A percentile compares a stretch with the other conserved stretches of the same genome.
Evolutionary conservation across 306 rosid genomes (phyloP).

Genomic region (Cucurbita ficifolia): DNA sequence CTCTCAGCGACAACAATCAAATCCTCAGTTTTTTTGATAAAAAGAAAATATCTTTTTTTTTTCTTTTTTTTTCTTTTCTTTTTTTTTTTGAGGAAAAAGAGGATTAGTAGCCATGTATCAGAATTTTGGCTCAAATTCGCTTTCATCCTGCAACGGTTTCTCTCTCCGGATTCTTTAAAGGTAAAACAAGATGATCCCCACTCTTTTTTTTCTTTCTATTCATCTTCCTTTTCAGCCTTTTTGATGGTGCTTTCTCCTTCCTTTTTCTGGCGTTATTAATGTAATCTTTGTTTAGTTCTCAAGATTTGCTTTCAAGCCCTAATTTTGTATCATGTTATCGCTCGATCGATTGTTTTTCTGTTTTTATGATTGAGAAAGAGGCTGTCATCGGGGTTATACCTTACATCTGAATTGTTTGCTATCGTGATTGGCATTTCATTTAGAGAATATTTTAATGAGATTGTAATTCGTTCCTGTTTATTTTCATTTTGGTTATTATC

Average conservation of each 20-base stretch:
- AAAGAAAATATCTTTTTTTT: no score
- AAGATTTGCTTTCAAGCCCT: neutral
- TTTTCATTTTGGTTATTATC: neutral
- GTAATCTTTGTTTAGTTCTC: neutral
- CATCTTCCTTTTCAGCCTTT: neutral
- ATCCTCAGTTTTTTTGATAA: neutral
- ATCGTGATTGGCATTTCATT: neutral
- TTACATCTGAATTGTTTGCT: neutral
- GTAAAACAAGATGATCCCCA: neutral
- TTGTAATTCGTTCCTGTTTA: neutral
- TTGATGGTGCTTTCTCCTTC: neutral
- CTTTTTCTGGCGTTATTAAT: neutral
- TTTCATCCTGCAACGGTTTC: conserved; percentile 8
- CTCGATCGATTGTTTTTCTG: neutral
- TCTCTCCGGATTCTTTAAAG: conserved; percentile 20
- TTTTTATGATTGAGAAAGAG: neutral
- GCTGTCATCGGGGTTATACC: neutral
- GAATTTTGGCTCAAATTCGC: conserved; percentile 6
- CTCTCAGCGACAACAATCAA: no score
- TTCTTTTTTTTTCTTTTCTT: neutral
- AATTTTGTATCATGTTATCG: neutral
- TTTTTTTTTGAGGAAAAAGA: neutral
- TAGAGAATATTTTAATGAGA: neutral
- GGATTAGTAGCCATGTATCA: conserved; percentile 13
- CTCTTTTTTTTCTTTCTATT: neutral